These are phyloP conservation scores for Pseudotsuga menziesii DNA, from an alignment of 75 land plant genomes.

Conservation along the genomic window DNA sequence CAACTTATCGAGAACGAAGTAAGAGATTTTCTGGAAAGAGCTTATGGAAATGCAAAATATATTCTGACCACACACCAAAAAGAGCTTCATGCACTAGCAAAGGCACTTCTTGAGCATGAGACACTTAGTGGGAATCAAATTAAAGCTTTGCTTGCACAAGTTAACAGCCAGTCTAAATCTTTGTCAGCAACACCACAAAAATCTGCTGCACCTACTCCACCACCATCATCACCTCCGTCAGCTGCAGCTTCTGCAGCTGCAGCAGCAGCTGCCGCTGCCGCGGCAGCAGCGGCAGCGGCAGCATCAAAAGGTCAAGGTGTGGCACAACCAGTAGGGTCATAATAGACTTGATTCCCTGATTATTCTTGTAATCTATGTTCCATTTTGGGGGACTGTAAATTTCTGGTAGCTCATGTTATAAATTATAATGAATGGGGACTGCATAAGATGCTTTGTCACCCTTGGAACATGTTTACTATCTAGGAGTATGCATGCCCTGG, in stretches of 20 bases:
- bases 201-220: constrained; percentile 23
- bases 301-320: constrained; percentile 79
- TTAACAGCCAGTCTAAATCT: constrained; percentile 40
- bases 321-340: constrained; percentile 74
- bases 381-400: constrained; percentile 7
- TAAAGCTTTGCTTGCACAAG: constrained; percentile 64
- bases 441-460: not conserved
- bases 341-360: not conserved
- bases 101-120: constrained; percentile 86
- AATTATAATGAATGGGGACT: not conserved
- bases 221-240: constrained; percentile 45
- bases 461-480: not conserved
- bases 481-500: not conserved
- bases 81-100: constrained; percentile 90
- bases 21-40: constrained; percentile 60
- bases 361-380: not conserved
- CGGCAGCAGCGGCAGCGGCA: constrained; percentile 76
- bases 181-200: constrained; percentile 19
- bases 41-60: constrained; percentile 82
- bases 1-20: constrained; percentile 94
- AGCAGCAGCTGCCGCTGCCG: constrained; percentile 53
- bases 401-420: not conserved
- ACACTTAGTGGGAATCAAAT: constrained; percentile 84
- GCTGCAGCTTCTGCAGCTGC: constrained; percentile 62
- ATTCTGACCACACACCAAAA: constrained; percentile 73